Base-by-base conservation (phyloP, 2,329 filamentous ascomycete species). In the Camptophora hylomeconis region DNA sequence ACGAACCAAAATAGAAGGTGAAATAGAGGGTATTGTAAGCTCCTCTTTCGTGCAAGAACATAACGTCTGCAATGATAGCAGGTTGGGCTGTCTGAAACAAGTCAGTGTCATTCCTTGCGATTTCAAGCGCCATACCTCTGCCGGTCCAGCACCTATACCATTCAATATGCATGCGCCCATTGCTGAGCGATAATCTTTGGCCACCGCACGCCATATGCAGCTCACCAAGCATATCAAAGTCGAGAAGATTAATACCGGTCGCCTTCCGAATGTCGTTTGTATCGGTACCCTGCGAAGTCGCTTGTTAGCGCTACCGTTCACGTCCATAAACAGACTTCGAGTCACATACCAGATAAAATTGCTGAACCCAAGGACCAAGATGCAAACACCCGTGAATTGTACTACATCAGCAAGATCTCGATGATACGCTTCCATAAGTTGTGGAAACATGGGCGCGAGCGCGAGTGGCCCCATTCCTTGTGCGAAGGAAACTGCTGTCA, bases 11-110 rank as follows among this genome's bases (percentile, higher is more conserved):
- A 47, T 75, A 76, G 8, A 65, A 56, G 0, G 64, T 63, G 53
- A 72, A 76, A 45, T 76, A 77, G 0, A 69, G 42, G 0, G 67
- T 71, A 39, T 70, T 70, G 54, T 64, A 75, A 39, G 66, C 69
- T 5, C 73, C 72, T 33, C 73, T 61, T 27, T 76, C 69, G 42
- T 75, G 69, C 7, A 78, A 54, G 49, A 78, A 77, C 45, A 71
- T 69, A 7, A 75, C 62, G 42, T 77, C 72, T 3, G 72, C 67
- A 42, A 76, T 75, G 29, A 77, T 63, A 17, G 66, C 62, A 1
- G 71, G 72, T 51, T 72, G 68, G 2, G 69, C 61, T 0, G 69
- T 75, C 53, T 54, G 33, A 20, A 25, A 7, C 9, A 28, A 17
- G 20, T 30, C 25, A 24, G 23, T 18, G 7, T 12, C 8, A 35